Percentiles rank a stretch among this genome's conserved stretches.
Conservation (phyloP, 108 stramenopile genomes). For the Cylindrotheca fusiformis region DNA sequence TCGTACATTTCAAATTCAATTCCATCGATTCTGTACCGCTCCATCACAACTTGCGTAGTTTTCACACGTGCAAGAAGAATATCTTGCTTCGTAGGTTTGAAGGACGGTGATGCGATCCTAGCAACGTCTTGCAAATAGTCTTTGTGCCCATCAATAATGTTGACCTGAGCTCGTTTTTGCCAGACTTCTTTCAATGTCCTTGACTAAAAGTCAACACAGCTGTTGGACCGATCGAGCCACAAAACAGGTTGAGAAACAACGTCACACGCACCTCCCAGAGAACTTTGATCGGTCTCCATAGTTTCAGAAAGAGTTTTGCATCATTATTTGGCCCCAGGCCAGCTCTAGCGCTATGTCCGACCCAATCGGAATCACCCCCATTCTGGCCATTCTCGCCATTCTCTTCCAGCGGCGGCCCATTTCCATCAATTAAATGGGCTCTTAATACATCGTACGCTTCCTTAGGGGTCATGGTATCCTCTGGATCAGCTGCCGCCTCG, state of each 20-base stretch:
- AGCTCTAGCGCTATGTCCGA: conserved; percentile 79
- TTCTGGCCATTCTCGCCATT: conserved; percentile 1
- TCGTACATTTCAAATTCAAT: conserved; percentile 96
- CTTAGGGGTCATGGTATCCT: conserved; percentile 54
- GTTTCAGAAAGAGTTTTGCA: conserved; percentile 78
- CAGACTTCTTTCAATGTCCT: conserved; percentile 70
- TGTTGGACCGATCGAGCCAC: too few species aligned
- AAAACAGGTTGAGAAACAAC: too few species aligned
- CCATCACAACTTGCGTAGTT: conserved; percentile 94
- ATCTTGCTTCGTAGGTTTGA: conserved; percentile 89
- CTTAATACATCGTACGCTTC: conserved; percentile 61
- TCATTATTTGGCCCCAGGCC: conserved; percentile 82
- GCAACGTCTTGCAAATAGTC: conserved; percentile 80
- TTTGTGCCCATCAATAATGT: conserved; percentile 87
- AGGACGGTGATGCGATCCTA: conserved; percentile 75
- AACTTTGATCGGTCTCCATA: conserved; percentile 70
- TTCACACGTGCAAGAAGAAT: conserved; percentile 94
- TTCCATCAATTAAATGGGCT: conserved; percentile 73
- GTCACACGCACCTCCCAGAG: conserved; percentile 87
- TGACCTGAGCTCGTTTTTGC: conserved; percentile 72
- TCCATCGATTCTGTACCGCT: conserved; percentile 84
- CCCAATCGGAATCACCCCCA: conserved; percentile 72
- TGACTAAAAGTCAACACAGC: conserved; percentile 42
- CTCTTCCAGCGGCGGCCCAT: conserved; percentile 38
- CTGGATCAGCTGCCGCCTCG: conserved; percentile 50